These are phyloP conservation scores for Syncephalastrum contaminatum DNA, from an alignment of 371 early-diverging fungal genomes.

Conservation along the genomic window DNA sequence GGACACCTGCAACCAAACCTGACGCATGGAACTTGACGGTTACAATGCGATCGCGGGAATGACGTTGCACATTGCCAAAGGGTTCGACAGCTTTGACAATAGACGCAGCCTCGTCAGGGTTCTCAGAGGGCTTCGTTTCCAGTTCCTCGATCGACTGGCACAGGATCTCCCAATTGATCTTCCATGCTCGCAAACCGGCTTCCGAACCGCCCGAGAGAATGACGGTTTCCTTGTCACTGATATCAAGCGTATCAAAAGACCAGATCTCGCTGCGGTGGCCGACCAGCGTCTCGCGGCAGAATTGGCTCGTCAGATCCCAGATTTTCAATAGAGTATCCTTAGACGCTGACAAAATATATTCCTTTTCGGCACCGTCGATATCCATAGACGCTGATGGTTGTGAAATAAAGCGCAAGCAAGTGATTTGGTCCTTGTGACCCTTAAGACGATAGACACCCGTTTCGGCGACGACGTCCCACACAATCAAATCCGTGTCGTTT, in stretches of 20 bases:
- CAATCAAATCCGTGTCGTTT: conserved; percentile 87
- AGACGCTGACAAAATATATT: conserved; percentile 82
- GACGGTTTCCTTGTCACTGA: conserved; percentile 44
- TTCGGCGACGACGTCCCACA: conserved; percentile 95
- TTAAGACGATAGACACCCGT: conserved; percentile 84
- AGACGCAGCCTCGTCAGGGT: conserved; percentile 26
- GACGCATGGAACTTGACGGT: conserved; percentile 76
- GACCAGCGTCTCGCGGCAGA: conserved; percentile 93
- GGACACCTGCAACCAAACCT: conserved; percentile 73
- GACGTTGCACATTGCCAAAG: conserved; percentile 77
- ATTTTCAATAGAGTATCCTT: conserved; percentile 95
- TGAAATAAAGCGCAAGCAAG: conserved; percentile 59
- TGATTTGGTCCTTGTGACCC: conserved; percentile 94
- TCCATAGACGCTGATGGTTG: conserved; percentile 20
- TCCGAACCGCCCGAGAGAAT: conserved; percentile 89
- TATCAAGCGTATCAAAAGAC: conserved; percentile 61
- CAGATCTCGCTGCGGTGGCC: conserved; percentile 94
- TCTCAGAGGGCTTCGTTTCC: conserved; percentile 35
- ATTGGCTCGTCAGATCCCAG: conserved; percentile 92
- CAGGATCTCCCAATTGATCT: conserved; percentile 61
- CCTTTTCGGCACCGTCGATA: conserved; percentile 39
- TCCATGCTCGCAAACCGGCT: conserved; percentile 84
- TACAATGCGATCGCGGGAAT: conserved; percentile 80
- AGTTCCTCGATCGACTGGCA: conserved; percentile 45
- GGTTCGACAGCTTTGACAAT: conserved; percentile 59